Conservation (phyloP, 2,329 filamentous ascomycete species). For the Phaeoacremonium minimum region DNA sequence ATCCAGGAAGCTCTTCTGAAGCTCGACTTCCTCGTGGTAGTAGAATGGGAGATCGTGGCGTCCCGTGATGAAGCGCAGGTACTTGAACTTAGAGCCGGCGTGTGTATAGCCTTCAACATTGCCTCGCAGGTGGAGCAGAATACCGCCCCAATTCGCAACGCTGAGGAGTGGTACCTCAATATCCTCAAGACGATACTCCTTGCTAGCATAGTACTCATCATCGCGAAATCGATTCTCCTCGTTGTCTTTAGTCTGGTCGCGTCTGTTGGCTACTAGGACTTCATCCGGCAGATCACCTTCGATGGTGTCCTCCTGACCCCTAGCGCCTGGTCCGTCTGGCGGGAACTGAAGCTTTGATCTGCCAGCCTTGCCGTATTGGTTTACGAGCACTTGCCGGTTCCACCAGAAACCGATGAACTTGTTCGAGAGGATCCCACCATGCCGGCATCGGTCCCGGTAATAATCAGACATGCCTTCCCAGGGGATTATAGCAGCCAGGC, state of each 20-base stretch:
- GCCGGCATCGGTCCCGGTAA: slow-evolving; percentile 53
- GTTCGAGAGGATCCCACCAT: slow-evolving; percentile 58
- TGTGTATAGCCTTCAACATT: slow-evolving; percentile 63
- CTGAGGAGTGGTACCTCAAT: slow-evolving; percentile 64
- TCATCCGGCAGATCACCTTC: slow-evolving; percentile 55
- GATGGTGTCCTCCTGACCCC: slow-evolving; percentile 40
- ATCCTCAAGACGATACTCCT: slow-evolving; percentile 60
- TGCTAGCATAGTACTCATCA: slow-evolving; percentile 59
- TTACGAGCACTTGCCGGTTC: slow-evolving; percentile 61
- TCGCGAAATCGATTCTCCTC: slow-evolving; percentile 53
- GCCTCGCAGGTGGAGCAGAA: slow-evolving; percentile 63
- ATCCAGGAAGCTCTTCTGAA: slow-evolving; percentile 65
- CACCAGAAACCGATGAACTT: slow-evolving; percentile 61
- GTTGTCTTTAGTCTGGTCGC: slow-evolving; percentile 42
- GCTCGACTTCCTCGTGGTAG: slow-evolving; percentile 62
- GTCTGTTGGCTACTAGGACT: slow-evolving; percentile 41
- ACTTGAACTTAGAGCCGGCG: slow-evolving; percentile 64
- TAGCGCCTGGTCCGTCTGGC: slow-evolving; percentile 20
- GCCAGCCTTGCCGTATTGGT: slow-evolving; percentile 58
- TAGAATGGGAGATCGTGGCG: slow-evolving; percentile 71
- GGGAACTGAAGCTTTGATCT: slow-evolving; percentile 22
- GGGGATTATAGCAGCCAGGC: slow-evolving; percentile 41
- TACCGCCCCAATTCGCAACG: slow-evolving; percentile 70
- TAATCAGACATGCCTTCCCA: slow-evolving; percentile 52
- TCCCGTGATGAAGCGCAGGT: slow-evolving; percentile 64